Base-by-base conservation (phyloP, 352 stramenopile genomes). In the Peronospora farinosa region DNA sequence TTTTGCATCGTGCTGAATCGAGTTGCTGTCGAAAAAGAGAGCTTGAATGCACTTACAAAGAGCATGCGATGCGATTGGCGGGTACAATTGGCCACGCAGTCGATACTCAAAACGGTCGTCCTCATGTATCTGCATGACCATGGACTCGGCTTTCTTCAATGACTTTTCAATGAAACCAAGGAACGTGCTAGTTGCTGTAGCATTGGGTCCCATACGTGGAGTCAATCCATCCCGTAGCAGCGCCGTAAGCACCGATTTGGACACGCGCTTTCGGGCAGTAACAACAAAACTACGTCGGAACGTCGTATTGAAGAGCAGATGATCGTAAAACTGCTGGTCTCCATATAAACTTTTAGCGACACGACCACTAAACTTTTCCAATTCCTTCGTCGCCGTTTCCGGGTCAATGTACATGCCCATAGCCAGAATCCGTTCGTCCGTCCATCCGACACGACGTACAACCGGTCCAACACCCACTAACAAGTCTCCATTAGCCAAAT, bases 101-200 rank as follows among this genome's bases (percentile, higher is more conserved):
- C 78, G 76, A 33, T 84, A 89, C 51, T 92, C 80, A 32, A 92
- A 74, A 5, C 68, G 68, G 5, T 62, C 64, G 17, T 87, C 74
- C 12, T 83, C 72, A 28, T 84, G 65, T 40, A 88, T 65, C 7
- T 72, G 70, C 39, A 87, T 61, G 39, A 92, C 77, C 70, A 88
- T 87, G 10, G 75, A 88, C 43, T 88, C 78, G 7, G 78, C 78
- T 56, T 92, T 92, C 48, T 80, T 80, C 6, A 92, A 50, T 8
- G 80, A 92, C 46, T 89, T 89, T 17, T 92, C 80, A 36, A 92
- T 76, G 43, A 92, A 89, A 0, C 67, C 63, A 7, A 86, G 60
- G 31, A 92, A 87, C 1, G 72, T 85, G 5, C 70, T 59, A 7
- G 86, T 37, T 13, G 73, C 78, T 5, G 68, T 52, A 35, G 71